Percentiles rank a stretch among this genome's conserved stretches.
phyloP scores from a whole-genome alignment of 2,329 filamentous ascomycete genomes.

The Ilyonectria sp. region DNA sequence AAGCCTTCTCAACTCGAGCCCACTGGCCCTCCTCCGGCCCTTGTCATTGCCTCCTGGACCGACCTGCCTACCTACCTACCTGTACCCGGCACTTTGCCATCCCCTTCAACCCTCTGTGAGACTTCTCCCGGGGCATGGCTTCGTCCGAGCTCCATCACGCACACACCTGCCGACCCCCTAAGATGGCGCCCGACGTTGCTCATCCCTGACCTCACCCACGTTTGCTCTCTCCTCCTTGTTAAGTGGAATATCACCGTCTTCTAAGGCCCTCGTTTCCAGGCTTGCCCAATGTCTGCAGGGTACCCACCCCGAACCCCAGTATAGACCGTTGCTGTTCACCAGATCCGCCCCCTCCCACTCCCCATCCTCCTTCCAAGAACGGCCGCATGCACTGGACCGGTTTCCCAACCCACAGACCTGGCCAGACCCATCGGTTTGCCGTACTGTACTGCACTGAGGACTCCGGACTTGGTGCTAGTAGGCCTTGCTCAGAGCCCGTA shows the following conservation, averaged over 20 bases:
- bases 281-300: constrained; percentile 42
- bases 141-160: constrained; percentile 46
- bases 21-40: constrained; percentile 38
- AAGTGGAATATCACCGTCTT: constrained; percentile 40
- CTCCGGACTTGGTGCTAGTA: constrained; percentile 47
- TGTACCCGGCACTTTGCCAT: constrained; percentile 49
- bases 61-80: constrained; percentile 32
- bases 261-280: constrained; percentile 38
- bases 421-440: constrained; percentile 45
- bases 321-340: constrained; percentile 46
- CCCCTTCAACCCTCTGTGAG: constrained; percentile 40
- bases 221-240: constrained; percentile 27
- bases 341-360: constrained; percentile 48
- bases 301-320: constrained; percentile 43
- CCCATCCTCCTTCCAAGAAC: constrained; percentile 64
- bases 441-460: constrained; percentile 42
- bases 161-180: constrained; percentile 39
- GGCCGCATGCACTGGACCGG: constrained; percentile 60
- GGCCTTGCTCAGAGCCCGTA: constrained; percentile 46
- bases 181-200: constrained; percentile 40
- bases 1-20: constrained; percentile 41
- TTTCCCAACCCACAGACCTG: constrained; percentile 47
- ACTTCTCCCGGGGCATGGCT: constrained; percentile 46
- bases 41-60: constrained; percentile 37
- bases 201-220: constrained; percentile 36